A percentile compares a stretch with the other conserved stretches of the same genome.
Conservation (phyloP, 345 rosid species). For the Brassica napus region DNA sequence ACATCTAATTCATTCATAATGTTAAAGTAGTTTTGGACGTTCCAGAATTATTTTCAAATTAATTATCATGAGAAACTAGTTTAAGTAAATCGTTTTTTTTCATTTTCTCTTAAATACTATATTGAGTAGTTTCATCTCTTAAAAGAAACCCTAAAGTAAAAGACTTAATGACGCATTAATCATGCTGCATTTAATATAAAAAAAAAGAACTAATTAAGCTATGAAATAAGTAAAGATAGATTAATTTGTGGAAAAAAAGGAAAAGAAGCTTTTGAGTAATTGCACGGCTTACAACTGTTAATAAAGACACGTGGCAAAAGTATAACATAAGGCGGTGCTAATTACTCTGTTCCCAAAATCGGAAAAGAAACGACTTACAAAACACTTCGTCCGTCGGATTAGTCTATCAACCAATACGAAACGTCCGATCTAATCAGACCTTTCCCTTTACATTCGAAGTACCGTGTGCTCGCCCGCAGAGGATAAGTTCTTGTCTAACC, state of each 20-base stretch:
- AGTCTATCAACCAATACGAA: neutral
- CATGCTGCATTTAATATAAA: neutral
- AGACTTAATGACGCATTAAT: slow-evolving; percentile 2
- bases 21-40: neutral
- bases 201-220: neutral
- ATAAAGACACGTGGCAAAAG: slow-evolving; percentile 32
- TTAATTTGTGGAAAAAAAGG: neutral
- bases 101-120: neutral
- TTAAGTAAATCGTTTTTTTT: neutral
- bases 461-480: neutral
- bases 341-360: slow-evolving; percentile 19
- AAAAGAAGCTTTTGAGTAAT: slow-evolving; percentile 12
- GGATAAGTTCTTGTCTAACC: slow-evolving; percentile 12
- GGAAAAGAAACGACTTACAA: slow-evolving; percentile 1
- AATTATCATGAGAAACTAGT: neutral
- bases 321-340: slow-evolving; percentile 38
- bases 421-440: slow-evolving; percentile 25
- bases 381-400: slow-evolving; percentile 14
- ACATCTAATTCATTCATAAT: neutral
- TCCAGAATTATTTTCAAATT: neutral
- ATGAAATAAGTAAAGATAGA: slow-evolving; percentile 12
- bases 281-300: slow-evolving; percentile 23
- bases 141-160: slow-evolving; percentile 18
- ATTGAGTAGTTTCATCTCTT: neutral
- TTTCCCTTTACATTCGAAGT: neutral